phyloP scores from a whole-genome alignment of 139 green algal species.

The Chlorella sp. region DNA sequence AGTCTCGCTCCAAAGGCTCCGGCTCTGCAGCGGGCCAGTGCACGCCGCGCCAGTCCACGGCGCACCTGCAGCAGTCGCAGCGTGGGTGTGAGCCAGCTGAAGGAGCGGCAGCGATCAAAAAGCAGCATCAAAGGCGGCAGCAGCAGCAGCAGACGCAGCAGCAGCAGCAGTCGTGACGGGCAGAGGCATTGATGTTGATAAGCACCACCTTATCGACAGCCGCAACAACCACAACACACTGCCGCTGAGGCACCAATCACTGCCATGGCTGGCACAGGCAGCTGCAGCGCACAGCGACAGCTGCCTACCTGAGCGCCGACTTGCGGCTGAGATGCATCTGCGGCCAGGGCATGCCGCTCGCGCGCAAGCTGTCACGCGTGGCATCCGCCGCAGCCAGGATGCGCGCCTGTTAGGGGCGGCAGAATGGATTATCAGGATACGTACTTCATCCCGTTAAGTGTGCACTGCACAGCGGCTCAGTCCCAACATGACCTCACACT shows the following conservation, averaged over 20 bases:
- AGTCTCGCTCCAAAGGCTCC: conserved; percentile 11
- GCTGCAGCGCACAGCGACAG: too few relatives aligned
- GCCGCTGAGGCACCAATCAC: neutral
- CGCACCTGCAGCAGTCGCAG: neutral
- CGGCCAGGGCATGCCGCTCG: conserved; percentile 10
- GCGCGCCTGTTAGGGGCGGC: neutral
- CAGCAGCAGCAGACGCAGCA: neutral
- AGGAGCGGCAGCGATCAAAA: neutral
- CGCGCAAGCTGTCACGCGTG: neutral
- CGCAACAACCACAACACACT: too few relatives aligned
- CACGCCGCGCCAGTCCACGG: conserved; percentile 19
- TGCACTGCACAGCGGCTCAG: too few relatives aligned
- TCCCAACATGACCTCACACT: too few relatives aligned
- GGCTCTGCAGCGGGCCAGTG: neutral
- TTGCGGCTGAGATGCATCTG: conserved; percentile 20
- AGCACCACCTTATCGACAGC: too few relatives aligned
- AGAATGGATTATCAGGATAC: too few relatives aligned
- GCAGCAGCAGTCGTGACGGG: neutral
- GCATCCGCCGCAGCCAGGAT: neutral
- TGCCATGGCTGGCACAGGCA: neutral
- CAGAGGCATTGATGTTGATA: too few relatives aligned
- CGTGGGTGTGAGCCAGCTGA: neutral
- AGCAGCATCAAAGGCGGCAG: neutral
- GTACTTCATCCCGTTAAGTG: too few relatives aligned
- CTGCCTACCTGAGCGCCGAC: conserved; percentile 23